Evolutionary conservation across 192 early-diverging fungal species (phyloP).

Genomic region (Coemansia furcata): DNA sequence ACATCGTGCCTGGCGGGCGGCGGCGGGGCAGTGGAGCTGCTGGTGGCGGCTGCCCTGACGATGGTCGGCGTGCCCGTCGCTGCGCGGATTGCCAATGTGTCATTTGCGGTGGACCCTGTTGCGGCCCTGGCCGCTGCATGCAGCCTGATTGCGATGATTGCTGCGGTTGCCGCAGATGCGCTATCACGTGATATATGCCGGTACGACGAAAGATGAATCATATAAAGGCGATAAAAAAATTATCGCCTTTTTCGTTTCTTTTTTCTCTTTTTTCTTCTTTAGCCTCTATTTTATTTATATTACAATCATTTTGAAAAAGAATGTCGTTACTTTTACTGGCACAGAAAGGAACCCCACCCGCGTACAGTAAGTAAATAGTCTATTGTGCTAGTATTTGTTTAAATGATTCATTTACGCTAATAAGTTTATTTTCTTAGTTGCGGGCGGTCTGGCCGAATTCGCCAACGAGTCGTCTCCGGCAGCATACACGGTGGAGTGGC

Average conservation of each 20-base stretch:
- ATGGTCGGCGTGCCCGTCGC: not conserved
- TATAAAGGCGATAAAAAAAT: not conserved
- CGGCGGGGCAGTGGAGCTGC: not conserved
- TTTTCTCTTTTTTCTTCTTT: not conserved
- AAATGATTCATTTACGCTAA: not conserved
- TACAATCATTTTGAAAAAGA: conserved; percentile 15
- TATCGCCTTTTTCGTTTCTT: not conserved
- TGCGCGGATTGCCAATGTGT: not conserved
- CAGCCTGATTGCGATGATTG: conserved; percentile 1
- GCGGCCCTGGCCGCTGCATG: conserved; percentile 10
- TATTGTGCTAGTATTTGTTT: not conserved
- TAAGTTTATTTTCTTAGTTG: conserved; percentile 31
- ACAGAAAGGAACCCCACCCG: conserved; percentile 56
- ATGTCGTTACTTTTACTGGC: conserved; percentile 58
- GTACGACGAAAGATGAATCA: not conserved
- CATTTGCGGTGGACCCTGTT: not conserved
- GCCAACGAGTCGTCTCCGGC: conserved; percentile 32
- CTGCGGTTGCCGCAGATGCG: not conserved
- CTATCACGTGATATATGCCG: not conserved
- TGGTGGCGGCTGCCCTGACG: not conserved
- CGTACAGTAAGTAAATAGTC: conserved; percentile 51
- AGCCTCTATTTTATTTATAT: not conserved
- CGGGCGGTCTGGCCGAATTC: conserved; percentile 53
- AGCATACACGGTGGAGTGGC: conserved; percentile 51
- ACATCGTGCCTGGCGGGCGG: not conserved